Evolutionary conservation across 2,329 filamentous ascomycete species (phyloP).

Genomic region (Lecanosticta acicola): DNA sequence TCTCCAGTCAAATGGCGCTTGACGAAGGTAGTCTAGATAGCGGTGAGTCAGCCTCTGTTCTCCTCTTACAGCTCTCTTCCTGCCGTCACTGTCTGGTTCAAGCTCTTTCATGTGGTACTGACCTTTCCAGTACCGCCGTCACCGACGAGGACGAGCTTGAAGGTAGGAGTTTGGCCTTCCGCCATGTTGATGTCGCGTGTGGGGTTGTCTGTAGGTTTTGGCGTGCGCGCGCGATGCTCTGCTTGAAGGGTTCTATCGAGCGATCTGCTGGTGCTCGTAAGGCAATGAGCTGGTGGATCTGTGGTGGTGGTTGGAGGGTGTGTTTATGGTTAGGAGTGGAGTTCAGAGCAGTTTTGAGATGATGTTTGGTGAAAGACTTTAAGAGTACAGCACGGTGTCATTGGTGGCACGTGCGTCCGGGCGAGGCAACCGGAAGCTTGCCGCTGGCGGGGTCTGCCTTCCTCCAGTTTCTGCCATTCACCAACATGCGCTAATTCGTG

Average conservation of each 20-base stretch:
- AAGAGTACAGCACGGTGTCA: too few relatives aligned
- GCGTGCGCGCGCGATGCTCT: not conserved
- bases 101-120: conserved; percentile 24
- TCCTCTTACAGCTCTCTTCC: not conserved
- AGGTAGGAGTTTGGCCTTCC: conserved; percentile 58
- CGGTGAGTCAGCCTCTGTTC: conserved; percentile 17
- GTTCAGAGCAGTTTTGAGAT: not conserved
- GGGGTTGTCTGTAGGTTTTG: not conserved
- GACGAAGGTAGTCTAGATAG: conserved; percentile 89
- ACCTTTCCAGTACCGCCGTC: conserved; percentile 99
- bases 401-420: too few relatives aligned
- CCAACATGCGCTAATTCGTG: too few relatives aligned
- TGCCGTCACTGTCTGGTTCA: not conserved
- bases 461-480: too few relatives aligned
- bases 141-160: conserved; percentile 99
- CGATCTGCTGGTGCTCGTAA: not conserved
- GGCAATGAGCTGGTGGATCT: not conserved
- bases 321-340: too few relatives aligned
- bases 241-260: not conserved
- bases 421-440: too few relatives aligned
- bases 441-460: too few relatives aligned
- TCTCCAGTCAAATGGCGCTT: conserved; percentile 99
- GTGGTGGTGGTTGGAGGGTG: not conserved
- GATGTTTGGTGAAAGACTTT: too few relatives aligned
- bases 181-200: conserved; percentile 11